These are phyloP conservation scores for Aspergillus sp. DNA, from an alignment of 2,329 filamentous ascomycete species.

Conservation along the genomic window DNA sequence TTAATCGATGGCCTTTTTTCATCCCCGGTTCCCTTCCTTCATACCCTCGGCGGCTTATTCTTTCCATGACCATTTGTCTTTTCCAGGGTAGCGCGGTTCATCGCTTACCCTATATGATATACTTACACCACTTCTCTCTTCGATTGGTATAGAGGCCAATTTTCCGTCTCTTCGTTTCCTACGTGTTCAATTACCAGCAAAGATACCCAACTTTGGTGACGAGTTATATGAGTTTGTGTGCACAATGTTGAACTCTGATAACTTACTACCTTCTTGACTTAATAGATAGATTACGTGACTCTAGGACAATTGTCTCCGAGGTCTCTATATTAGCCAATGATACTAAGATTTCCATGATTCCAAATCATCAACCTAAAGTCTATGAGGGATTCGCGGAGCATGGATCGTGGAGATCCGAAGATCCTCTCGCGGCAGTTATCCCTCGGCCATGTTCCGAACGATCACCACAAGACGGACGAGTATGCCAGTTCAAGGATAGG, in stretches of 20 bases:
- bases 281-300: neutral
- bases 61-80: neutral
- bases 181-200: neutral
- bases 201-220: slow-evolving; percentile 10
- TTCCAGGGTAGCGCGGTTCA: neutral
- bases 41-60: neutral
- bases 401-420: neutral
- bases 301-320: neutral
- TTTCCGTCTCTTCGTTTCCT: neutral
- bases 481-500: too few relatives aligned
- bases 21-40: neutral
- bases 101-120: neutral
- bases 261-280: neutral
- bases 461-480: neutral
- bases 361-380: neutral
- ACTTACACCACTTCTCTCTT: neutral
- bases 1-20: slow-evolving; percentile 10
- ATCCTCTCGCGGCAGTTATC: neutral
- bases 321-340: neutral
- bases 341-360: neutral
- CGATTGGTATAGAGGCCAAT: neutral
- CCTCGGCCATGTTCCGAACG: neutral
- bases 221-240: slow-evolving; percentile 9
- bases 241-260: neutral
- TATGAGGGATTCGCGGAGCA: neutral